Evolutionary conservation across 140 eudicot genomes (phyloP), one percentile per base, ranked within the genome.

Genomic region (Ambrosia hybrid): DNA sequence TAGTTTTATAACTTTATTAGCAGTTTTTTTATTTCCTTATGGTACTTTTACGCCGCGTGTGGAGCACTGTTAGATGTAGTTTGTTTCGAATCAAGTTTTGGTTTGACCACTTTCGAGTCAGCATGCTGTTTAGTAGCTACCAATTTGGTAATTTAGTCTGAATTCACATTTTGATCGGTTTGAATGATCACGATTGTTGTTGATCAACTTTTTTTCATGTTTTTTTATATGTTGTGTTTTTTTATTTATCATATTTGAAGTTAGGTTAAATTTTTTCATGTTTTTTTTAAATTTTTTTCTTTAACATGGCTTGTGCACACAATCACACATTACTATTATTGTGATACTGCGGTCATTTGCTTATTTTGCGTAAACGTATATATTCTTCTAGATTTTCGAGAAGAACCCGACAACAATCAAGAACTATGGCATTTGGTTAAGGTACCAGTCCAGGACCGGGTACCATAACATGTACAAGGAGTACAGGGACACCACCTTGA

Each of bases 381-480:
- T 43, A 3, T 69, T 52, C 57, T 0, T 45, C 2, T 73, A 89
- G 98, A 92, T 92, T 4, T 89, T 84, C 81, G 98, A 92, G 95
- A 92, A 92, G 68, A 89, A 86, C 65, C 98, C 98, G 4, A 92
- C 98, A 0, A 86, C 84, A 0, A 87, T 92, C 51, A 92, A 92
- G 88, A 92, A 89, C 83, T 92, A 81, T 9, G 98, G 98, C 21
- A 87, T 92, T 56, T 92, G 98, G 98, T 71, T 92, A 60, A 73
- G 98, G 21, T 92, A 92, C 81, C 98, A 92, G 57, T 89, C 96
- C 1, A 41, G 98, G 53, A 92, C 98, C 6, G 98, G 98, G 0
- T 92, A 92, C 63, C 98, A 92, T 61, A 92, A 92, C 89, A 92
- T 92, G 98, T 91, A 86, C 91, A 91, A 91, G 88, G 97, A 91